Base-by-base conservation (phyloP, 129 eudicot genomes). In the Tagetes patula region DNA sequence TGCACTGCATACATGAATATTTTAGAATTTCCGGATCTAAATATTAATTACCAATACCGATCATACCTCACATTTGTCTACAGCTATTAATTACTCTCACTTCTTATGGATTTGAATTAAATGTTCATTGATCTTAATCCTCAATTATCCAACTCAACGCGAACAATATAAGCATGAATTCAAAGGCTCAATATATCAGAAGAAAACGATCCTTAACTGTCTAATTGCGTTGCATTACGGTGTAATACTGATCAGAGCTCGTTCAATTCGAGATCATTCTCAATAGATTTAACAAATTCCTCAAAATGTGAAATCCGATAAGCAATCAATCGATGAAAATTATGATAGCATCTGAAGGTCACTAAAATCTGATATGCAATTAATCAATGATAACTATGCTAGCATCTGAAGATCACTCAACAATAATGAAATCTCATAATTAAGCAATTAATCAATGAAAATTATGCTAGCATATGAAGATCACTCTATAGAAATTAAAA, bases 231-330 rank as follows among this genome's bases (percentile, higher is more conserved):
- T 20, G 27, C 27, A 20, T 60, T 33, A 12, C 7, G 36, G 43
- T 60, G 11, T 46, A 37, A 8, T 47, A 73, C 78, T 49, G 40
- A 62, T 74, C 64, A 38, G 33, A 37, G 58, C 61, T 73, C 45
- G 40, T 60, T 73, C 12, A 61, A 8, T 61, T 61, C 53, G 42
- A 42, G 78, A 63, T 48, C 64, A 63, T 42, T 55, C 27, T 52
- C 43, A 72, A 7, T 31, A 41, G 67, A 72, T 65, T 66, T 41
- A 48, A 46, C 72, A 75, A 63, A 49, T 75, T 53, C 56, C 72
- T 50, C 27, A 60, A 76, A 76, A 76, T 67, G 68, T 34, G 49
- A 42, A 34, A 45, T 75, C 55, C 40, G 52, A 3, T 34, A 55
- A 4, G 62, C 48, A 36, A 46, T 31, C 32, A 74, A 60, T 73